Percentiles rank a stretch among this genome's conserved stretches.
Evolutionary conservation across 192 early-diverging fungal genomes (phyloP).

Genomic region (Rhizophagus clarus): DNA sequence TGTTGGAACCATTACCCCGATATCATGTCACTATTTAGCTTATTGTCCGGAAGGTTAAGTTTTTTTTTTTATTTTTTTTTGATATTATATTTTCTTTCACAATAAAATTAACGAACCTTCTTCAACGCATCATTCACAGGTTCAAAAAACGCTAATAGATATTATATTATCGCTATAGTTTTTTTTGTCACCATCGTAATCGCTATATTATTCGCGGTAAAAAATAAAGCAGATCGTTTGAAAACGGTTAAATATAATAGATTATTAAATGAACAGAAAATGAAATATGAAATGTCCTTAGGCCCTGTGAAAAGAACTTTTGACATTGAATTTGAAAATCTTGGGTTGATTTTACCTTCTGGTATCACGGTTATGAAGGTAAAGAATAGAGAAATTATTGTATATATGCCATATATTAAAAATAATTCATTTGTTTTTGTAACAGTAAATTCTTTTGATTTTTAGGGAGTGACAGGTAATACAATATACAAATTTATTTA

Average conservation of each 20-base stretch:
- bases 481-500: too few relatives aligned
- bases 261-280: slow-evolving; percentile 21
- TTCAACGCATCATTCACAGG: background rate
- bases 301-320: slow-evolving; percentile 43
- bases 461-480: slow-evolving; percentile 55
- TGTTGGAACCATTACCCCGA: slow-evolving; percentile 11
- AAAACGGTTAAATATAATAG: slow-evolving; percentile 30
- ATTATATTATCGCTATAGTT: slow-evolving; percentile 35
- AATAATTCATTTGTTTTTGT: background rate
- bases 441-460: background rate
- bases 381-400: background rate
- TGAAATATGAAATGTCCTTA: slow-evolving; percentile 33
- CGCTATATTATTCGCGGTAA: slow-evolving; percentile 38
- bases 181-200: slow-evolving; percentile 33
- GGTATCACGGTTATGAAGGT: slow-evolving; percentile 56
- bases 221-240: slow-evolving; percentile 30
- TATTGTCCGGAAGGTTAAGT: slow-evolving; percentile 34
- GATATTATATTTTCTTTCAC: background rate
- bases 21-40: slow-evolving; percentile 36
- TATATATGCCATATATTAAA: background rate
- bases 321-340: slow-evolving; percentile 57
- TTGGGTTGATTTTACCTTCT: slow-evolving; percentile 41
- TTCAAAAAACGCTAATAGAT: slow-evolving; percentile 36
- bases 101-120: background rate
- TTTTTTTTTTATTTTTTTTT: background rate